Evolutionary conservation across 1,284 basidiomycete genomes (phyloP).

Genomic region (Ustilago bromivora): DNA sequence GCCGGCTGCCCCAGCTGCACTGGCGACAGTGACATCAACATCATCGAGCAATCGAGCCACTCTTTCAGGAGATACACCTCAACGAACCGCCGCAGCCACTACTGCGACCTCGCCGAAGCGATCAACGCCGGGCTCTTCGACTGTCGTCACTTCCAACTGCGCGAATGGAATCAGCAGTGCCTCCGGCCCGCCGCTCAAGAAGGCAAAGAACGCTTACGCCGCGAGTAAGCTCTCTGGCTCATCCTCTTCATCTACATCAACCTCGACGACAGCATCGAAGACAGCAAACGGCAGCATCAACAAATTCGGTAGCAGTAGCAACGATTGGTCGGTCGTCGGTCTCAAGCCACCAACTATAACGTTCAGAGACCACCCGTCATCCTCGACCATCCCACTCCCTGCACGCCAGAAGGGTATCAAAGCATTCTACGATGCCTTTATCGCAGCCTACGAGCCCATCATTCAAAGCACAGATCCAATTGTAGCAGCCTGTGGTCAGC

Average conservation of each 20-base stretch:
- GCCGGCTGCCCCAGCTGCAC: background rate
- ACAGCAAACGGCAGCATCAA: conserved; percentile 12
- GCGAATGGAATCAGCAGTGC: conserved; percentile 4
- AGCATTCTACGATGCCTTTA: conserved; percentile 46
- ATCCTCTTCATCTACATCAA: conserved; percentile 3
- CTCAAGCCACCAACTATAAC: conserved; percentile 43
- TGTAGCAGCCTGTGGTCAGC: conserved; percentile 34
- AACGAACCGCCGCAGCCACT: background rate
- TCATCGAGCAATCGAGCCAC: conserved; percentile 17
- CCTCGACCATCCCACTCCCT: conserved; percentile 47
- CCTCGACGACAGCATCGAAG: conserved; percentile 9
- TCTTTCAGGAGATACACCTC: conserved; percentile 11
- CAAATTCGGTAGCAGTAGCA: conserved; percentile 6
- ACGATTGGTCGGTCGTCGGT: conserved; percentile 45
- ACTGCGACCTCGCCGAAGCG: conserved; percentile 13
- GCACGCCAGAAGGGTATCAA: conserved; percentile 52
- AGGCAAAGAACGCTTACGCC: conserved; percentile 48
- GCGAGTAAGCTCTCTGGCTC: conserved; percentile 15
- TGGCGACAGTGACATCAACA: conserved; percentile 5
- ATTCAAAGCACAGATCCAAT: conserved; percentile 33
- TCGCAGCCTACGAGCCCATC: conserved; percentile 49
- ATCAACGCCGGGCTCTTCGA: conserved; percentile 11
- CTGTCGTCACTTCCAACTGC: background rate
- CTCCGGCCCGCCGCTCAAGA: conserved; percentile 35
- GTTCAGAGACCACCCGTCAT: conserved; percentile 43